Base-by-base conservation (phyloP, 257 asterid species). In the Ocimum tenuiflorum region DNA sequence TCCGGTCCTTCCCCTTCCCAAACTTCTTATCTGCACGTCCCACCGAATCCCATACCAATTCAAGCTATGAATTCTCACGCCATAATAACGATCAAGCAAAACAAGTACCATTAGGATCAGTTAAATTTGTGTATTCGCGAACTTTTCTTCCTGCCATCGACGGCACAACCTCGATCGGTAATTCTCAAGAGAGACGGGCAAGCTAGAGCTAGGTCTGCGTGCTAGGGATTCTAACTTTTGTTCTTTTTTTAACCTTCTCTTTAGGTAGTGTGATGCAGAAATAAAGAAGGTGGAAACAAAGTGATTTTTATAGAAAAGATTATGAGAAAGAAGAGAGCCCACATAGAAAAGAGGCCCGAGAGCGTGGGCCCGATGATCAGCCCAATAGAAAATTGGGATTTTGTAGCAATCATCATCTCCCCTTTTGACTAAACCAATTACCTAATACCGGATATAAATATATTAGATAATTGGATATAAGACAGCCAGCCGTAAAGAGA, bases 81-180 rank as follows among this genome's bases (percentile, higher is more conserved):
- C 24, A 51, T 4, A 23, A 33, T 7, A 6, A 12, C 10, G 11
- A 9, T 50, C 24, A 27, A 27, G 31, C 2, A 18, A 46, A 13
- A 4, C 1, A 29, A 50, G 41, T 57, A 87, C 96, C 97, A 82
- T 92, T 92, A 7, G 97, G 99, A 81, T 92, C 97, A 65, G 94
- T 82, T n/a, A 92, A 96, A 69, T 89, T 92, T 2, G 99, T 92
- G 77, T 89, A 89, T 68, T 92, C 97, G 17, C 96, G 90, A 70
- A 89, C 99, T 76, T 92, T 96, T 73, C 96, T 87, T 69, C 99
- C 97, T 0, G 96, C 86, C 99, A 89, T 89, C 33, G 60, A 50
- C 65, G 29, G 41, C 36, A 24, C n/a, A 27, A 65, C 11, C 12
- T 17, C n/a, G 65, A 8, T 10, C 0, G 57, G 7, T n/a, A 41